A percentile compares a stretch with the other conserved stretches of the same genome.
Evolutionary conservation across 768 basidiomycete species (phyloP).

Genomic region (Trametes elegans): DNA sequence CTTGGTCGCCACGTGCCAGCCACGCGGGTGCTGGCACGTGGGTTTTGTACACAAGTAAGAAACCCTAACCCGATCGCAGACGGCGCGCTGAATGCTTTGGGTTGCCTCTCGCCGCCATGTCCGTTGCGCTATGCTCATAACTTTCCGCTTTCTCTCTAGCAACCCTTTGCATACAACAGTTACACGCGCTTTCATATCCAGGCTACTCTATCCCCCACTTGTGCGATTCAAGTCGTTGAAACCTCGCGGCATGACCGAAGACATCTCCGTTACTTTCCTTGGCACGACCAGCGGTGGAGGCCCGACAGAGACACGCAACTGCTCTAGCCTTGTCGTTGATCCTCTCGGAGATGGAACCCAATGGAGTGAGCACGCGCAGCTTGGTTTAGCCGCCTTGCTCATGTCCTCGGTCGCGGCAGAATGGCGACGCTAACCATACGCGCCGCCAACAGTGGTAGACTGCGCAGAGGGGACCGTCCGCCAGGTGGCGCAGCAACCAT

Average conservation of each 20-base stretch:
- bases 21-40: no score
- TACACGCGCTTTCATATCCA: no score
- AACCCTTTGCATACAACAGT: no score
- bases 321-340: slow-evolving; percentile 69
- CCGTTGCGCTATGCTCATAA: no score
- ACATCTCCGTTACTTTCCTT: slow-evolving; percentile 65
- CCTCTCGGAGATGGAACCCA: slow-evolving; percentile 51
- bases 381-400: background rate
- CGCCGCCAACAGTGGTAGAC: slow-evolving; percentile 60
- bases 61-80: no score
- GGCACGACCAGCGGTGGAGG: slow-evolving; percentile 80
- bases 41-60: no score
- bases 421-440: background rate
- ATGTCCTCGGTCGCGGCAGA: background rate
- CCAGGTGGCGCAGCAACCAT: slow-evolving; percentile 62
- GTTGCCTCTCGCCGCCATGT: no score
- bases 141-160: no score
- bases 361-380: slow-evolving; percentile 56
- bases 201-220: no score
- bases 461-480: slow-evolving; percentile 79
- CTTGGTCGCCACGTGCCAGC: no score
- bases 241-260: slow-evolving; percentile 27
- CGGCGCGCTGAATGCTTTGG: no score
- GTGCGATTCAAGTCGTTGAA: no score
- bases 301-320: slow-evolving; percentile 68